A percentile compares a stretch with the other conserved stretches of the same genome.
These are phyloP conservation scores for Casuarina cunninghamiana DNA, from an alignment of 306 rosid species.

Conservation along the genomic window DNA sequence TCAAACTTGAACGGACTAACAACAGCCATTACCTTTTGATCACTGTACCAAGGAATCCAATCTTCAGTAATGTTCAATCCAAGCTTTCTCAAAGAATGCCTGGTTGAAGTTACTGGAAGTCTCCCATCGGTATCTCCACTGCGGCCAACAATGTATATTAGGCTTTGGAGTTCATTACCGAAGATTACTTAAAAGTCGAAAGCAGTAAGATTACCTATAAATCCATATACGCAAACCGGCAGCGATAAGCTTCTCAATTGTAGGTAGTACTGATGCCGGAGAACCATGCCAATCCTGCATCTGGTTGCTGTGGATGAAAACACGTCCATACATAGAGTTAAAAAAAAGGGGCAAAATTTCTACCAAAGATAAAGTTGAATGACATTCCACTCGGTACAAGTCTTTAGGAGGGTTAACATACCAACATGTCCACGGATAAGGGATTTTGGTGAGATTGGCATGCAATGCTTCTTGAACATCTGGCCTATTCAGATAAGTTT, in stretches of 20 bases:
- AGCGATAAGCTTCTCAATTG: slow-evolving; percentile 55
- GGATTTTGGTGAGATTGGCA: slow-evolving; percentile 51
- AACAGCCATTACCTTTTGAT: slow-evolving; percentile 30
- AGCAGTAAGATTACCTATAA: slow-evolving; percentile 49
- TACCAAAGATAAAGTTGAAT: too few species aligned
- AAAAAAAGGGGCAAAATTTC: too few species aligned
- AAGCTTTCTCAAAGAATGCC: slow-evolving; percentile 46
- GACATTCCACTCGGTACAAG: too few species aligned
- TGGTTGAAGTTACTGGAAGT: slow-evolving; percentile 51
- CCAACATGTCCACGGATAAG: slow-evolving; percentile 58
- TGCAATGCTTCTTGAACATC: slow-evolving; percentile 57
- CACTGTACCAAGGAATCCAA: slow-evolving; percentile 60
- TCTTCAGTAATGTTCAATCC: slow-evolving; percentile 38
- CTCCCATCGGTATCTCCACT: slow-evolving; percentile 62
- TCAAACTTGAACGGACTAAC: not conserved
- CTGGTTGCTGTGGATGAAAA: not conserved
- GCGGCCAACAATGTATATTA: too few species aligned
- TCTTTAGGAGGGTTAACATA: not conserved
- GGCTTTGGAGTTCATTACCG: not conserved
- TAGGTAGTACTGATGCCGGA: slow-evolving; percentile 65
- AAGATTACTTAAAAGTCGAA: not conserved
- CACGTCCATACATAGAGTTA: too few species aligned
- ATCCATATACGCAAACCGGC: slow-evolving; percentile 82
- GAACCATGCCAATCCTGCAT: slow-evolving; percentile 63
- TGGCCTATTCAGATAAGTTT: slow-evolving; percentile 39